Evolutionary conservation across 192 early-diverging fungal genomes (phyloP).

Genomic region (Linnemannia zychae): DNA sequence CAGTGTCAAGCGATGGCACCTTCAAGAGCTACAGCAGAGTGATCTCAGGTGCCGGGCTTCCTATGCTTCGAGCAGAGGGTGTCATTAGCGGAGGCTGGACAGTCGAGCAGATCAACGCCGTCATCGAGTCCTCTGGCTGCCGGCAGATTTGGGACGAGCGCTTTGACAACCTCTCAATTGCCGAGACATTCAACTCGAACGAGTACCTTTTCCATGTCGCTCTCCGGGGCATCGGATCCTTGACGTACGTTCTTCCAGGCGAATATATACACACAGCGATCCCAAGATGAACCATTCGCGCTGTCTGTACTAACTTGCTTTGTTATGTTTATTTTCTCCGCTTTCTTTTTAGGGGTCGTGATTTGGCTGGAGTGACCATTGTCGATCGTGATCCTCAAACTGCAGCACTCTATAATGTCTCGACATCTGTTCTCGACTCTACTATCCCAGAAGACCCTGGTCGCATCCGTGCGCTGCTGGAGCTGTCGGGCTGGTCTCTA

Average conservation of each 20-base stretch:
- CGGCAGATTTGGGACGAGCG: conserved; percentile 68
- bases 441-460: conserved; percentile 62
- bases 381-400: conserved; percentile 65
- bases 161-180: conserved; percentile 60
- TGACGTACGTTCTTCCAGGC: conserved; percentile 40
- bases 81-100: conserved; percentile 63
- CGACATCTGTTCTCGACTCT: conserved; percentile 62
- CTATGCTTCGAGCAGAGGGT: conserved; percentile 65
- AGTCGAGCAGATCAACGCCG: conserved; percentile 66
- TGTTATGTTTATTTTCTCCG: background rate
- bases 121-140: conserved; percentile 60
- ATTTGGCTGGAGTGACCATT: conserved; percentile 61
- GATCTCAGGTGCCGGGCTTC: conserved; percentile 55
- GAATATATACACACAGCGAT: background rate
- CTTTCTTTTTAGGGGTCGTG: conserved; percentile 54
- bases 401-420: conserved; percentile 59
- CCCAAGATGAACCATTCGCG: background rate
- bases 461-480: conserved; percentile 57
- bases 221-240: conserved; percentile 48
- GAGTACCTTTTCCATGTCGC: conserved; percentile 62
- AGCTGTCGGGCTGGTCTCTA: conserved; percentile 65
- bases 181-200: conserved; percentile 64
- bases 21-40: conserved; percentile 64
- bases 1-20: conserved; percentile 57
- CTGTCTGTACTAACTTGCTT: background rate